Percentiles rank a stretch among this genome's conserved stretches.
Conservation (phyloP, 2,329 filamentous ascomycete species). For the Zarea fungicola region DNA sequence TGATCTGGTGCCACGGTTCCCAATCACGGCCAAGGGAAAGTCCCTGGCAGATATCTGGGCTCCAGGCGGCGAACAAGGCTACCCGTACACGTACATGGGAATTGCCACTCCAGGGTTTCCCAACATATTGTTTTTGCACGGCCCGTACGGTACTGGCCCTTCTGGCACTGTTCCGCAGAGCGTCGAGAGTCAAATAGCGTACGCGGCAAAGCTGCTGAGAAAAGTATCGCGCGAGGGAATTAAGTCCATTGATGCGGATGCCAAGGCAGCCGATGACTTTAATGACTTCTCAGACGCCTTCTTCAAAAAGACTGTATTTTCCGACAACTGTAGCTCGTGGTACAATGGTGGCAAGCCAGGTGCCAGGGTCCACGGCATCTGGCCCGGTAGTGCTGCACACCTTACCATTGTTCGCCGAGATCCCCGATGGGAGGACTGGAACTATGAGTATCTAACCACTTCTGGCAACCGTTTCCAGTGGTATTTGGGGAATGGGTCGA, state of each 20-base stretch:
- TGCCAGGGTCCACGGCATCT: slow-evolving; percentile 60
- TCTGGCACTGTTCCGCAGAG: slow-evolving; percentile 63
- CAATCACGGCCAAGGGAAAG: slow-evolving; percentile 49
- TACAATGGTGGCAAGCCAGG: slow-evolving; percentile 63
- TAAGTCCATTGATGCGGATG: slow-evolving; percentile 52
- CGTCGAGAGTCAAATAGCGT: slow-evolving; percentile 61
- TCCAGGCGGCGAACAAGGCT: slow-evolving; percentile 49
- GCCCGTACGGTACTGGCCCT: slow-evolving; percentile 53
- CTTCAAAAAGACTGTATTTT: slow-evolving; percentile 49
- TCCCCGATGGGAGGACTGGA: slow-evolving; percentile 53
- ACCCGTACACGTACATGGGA: slow-evolving; percentile 64
- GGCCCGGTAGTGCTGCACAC: slow-evolving; percentile 63
- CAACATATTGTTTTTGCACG: slow-evolving; percentile 61
- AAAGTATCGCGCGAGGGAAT: slow-evolving; percentile 64
- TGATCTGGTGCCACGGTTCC: slow-evolving; percentile 54
- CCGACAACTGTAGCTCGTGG: slow-evolving; percentile 64
- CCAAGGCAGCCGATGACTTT: slow-evolving; percentile 59
- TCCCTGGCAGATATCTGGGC: slow-evolving; percentile 54
- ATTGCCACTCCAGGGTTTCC: slow-evolving; percentile 60
- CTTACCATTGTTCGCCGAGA: slow-evolving; percentile 51
- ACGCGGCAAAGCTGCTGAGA: slow-evolving; percentile 61
- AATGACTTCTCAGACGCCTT: slow-evolving; percentile 53
- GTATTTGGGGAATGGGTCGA: slow-evolving; percentile 61
- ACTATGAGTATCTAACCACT: slow-evolving; percentile 40
- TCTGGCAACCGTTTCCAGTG: slow-evolving; percentile 50